A percentile compares a stretch with the other conserved stretches of the same genome.
Conservation (phyloP, 352 stramenopile species). For the Aphanomyces cochlioides region DNA sequence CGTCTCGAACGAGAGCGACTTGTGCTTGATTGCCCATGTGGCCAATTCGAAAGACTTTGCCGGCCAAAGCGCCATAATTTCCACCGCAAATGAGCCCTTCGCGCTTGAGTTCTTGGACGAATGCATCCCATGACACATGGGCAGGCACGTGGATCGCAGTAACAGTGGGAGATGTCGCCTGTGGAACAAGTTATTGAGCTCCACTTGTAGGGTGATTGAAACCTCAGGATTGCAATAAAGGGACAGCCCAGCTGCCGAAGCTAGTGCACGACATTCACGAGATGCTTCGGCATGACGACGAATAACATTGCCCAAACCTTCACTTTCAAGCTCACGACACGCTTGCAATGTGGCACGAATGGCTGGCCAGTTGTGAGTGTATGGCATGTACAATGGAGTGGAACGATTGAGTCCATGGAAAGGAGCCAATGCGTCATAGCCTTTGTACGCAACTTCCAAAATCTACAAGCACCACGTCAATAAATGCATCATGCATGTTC, state of each 20-base stretch:
- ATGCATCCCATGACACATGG: slow-evolving; percentile 34
- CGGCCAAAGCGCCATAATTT: slow-evolving; percentile 44
- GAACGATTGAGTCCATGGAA: slow-evolving; percentile 41
- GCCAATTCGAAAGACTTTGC: slow-evolving; percentile 48
- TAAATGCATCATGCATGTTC: neutral
- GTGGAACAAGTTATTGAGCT: neutral
- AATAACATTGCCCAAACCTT: slow-evolving; percentile 37
- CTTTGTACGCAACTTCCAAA: slow-evolving; percentile 43
- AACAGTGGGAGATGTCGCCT: slow-evolving; percentile 41
- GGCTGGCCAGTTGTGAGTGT: slow-evolving; percentile 59
- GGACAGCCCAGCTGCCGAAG: slow-evolving; percentile 38
- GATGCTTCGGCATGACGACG: slow-evolving; percentile 41
- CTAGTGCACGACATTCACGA: slow-evolving; percentile 38
- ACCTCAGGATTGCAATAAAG: slow-evolving; percentile 34
- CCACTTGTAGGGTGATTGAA: neutral
- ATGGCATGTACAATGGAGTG: slow-evolving; percentile 43
- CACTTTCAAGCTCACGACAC: slow-evolving; percentile 38
- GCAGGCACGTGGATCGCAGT: slow-evolving; percentile 45
- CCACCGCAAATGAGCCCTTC: slow-evolving; percentile 44
- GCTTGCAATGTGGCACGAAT: slow-evolving; percentile 43
- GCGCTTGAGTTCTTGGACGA: slow-evolving; percentile 38
- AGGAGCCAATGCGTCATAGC: slow-evolving; percentile 50
- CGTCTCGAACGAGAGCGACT: slow-evolving; percentile 38
- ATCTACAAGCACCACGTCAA: slow-evolving; percentile 27
- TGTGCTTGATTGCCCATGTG: slow-evolving; percentile 56